Percentiles rank a stretch among this genome's conserved stretches.
Evolutionary conservation across 1,284 basidiomycete genomes (phyloP).

Genomic region (Leccinum solheimii): DNA sequence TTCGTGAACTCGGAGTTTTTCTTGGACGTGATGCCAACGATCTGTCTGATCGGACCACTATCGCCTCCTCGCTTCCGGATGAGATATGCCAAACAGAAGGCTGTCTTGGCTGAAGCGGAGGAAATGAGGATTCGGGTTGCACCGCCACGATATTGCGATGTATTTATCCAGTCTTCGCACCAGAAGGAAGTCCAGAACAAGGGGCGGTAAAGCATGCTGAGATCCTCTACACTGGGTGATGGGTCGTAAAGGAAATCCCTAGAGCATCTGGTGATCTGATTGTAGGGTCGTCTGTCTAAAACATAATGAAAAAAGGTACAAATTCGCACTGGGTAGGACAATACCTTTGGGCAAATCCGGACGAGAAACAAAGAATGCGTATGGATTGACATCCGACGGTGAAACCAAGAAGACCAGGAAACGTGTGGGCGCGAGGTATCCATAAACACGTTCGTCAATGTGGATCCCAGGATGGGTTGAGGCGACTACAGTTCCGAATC

Average conservation of each 20-base stretch:
- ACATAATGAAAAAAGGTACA: neutral
- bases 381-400: conserved; percentile 48
- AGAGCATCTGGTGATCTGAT: conserved; percentile 59
- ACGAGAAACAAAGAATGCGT: conserved; percentile 54
- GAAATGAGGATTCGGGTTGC: conserved; percentile 53
- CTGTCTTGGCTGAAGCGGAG: conserved; percentile 66
- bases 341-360: conserved; percentile 58
- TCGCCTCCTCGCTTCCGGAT: conserved; percentile 37
- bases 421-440: conserved; percentile 58
- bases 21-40: conserved; percentile 60
- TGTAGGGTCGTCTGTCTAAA: conserved; percentile 63
- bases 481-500: conserved; percentile 54
- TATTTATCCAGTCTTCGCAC: conserved; percentile 65
- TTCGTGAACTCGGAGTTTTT: conserved; percentile 55
- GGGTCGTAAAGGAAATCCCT: conserved; percentile 53
- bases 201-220: conserved; percentile 65
- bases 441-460: conserved; percentile 59
- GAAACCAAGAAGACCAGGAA: conserved; percentile 56
- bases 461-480: conserved; percentile 49
- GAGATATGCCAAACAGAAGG: conserved; percentile 62
- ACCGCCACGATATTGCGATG: conserved; percentile 46
- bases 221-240: conserved; percentile 48
- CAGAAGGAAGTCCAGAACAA: conserved; percentile 71
- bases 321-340: conserved; percentile 2
- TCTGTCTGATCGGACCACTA: conserved; percentile 17